Base-by-base conservation (phyloP, 768 basidiomycete genomes). In the Amanita rimosa region DNA sequence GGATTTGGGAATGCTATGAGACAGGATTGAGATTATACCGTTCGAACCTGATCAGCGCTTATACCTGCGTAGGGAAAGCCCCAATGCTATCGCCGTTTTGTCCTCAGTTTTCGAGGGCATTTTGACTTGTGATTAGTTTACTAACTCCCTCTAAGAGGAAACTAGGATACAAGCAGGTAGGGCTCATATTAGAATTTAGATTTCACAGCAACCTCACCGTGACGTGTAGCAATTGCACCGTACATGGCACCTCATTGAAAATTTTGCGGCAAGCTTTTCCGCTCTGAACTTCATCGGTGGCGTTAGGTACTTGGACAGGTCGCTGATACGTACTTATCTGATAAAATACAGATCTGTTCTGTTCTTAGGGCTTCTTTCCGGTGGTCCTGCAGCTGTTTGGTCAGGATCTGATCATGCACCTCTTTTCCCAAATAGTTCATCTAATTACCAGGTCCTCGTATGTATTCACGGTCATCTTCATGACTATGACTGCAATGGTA, bases 51-150 rank as follows among this genome's bases (percentile, higher is more conserved):
- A 88, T 76, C 84, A 90, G 88, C 75, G 85, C 79, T 89, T 76
- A 91, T 75, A 89, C 86, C 87, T 90, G 90, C 91, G 90, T 88
- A 91, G 89, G 88, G 88, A 93, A 88, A 84, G 33, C 84, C 85
- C 73, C 77, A 84, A 84, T 78, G 71, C 83, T 68, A 67, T 74
- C 66, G 66, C 65, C 67, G 57, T 53, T 62, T 62, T 60, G 63
- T 60, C 54, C 62, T 67, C 64, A 69, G 64, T 57, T 62, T 55
- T 57, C 59, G 61, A 67, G 70, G 72, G 60, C 55, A 41, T 44
- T 60, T 44, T 60, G 57, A 61, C 48, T 57, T 52, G 57, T 58
- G 55, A 58, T 55, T 60, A 27, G 16, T 38, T 38, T 63, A 71
- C 83, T 89, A 65, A 87, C 72, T 31, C 60, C 68, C 57, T 58